Evolutionary conservation across 179 eudicot species (phyloP).

Genomic region (Spergularia azorica): DNA sequence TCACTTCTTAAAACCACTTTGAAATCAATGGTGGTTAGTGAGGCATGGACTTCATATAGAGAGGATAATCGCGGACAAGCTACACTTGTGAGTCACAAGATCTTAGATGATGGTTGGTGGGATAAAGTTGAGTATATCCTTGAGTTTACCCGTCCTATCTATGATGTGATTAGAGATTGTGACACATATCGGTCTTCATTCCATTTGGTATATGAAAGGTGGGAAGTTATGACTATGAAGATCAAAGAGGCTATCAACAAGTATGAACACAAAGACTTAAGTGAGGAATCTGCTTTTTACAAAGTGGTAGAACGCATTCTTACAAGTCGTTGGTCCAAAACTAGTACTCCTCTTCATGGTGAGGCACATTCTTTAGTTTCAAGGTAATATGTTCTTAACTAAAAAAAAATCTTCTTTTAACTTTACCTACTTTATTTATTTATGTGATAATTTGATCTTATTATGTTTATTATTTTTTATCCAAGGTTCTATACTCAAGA

Average conservation of each 20-base stretch:
- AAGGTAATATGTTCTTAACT: background rate
- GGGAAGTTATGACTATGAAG: no score
- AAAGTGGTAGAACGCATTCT: no score
- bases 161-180: constrained; percentile 27
- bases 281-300: no score
- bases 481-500: constrained; percentile 19
- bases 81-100: constrained; percentile 3
- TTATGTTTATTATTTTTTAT: background rate
- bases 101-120: constrained; percentile 27
- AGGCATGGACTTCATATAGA: constrained; percentile 3
- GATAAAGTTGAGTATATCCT: constrained; percentile 16
- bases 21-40: constrained; percentile 16
- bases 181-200: background rate
- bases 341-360: constrained; percentile 12
- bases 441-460: background rate
- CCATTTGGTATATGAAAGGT: no score
- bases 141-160: constrained; percentile 9
- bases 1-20: background rate
- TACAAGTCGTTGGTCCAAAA: no score
- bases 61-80: constrained; percentile 17
- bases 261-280: no score
- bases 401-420: background rate
- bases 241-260: no score
- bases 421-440: background rate
- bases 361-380: constrained; percentile 18